Percentiles rank a stretch among this genome's conserved stretches.
Conservation (phyloP, 441 rosid species). For the Brassica hybrid region DNA sequence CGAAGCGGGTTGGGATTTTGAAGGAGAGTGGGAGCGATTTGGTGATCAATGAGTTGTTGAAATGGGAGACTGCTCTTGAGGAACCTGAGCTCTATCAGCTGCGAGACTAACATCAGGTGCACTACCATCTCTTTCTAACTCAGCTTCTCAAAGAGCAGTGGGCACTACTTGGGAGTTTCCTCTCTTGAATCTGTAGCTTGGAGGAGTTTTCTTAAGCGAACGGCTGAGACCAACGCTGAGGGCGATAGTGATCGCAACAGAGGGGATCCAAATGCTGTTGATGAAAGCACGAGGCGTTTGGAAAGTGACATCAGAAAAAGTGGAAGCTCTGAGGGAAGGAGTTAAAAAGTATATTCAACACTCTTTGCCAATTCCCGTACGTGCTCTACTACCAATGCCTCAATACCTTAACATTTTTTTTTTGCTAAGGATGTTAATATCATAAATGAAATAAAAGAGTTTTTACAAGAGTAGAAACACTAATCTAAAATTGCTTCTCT, state of each 20-base stretch:
- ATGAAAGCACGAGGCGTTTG: conserved; percentile 20
- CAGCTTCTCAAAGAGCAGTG: conserved; percentile 40
- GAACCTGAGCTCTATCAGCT: conserved; percentile 33
- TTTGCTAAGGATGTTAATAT: too few species aligned
- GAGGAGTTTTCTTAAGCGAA: conserved; percentile 18
- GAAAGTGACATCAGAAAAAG: conserved; percentile 35
- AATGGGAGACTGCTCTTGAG: background rate
- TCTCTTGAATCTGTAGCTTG: conserved; percentile 23
- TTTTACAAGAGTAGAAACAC: too few species aligned
- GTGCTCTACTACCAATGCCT: background rate
- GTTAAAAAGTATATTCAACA: conserved; percentile 33
- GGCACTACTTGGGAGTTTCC: conserved; percentile 25
- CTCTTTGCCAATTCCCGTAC: conserved; percentile 7
- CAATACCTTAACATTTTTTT: too few species aligned
- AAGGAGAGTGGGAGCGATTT: conserved; percentile 28
- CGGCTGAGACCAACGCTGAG: background rate
- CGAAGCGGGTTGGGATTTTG: conserved; percentile 26
- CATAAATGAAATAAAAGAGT: too few species aligned
- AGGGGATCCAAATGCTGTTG: conserved; percentile 9
- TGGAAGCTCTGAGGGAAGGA: conserved; percentile 41
- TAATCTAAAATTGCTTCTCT: too few species aligned
- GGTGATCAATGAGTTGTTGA: conserved; percentile 16
- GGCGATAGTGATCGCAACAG: background rate
- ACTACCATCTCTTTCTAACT: conserved; percentile 32
- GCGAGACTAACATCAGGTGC: conserved; percentile 38